phyloP scores from a whole-genome alignment of 2,329 filamentous ascomycete species.

The Colletotrichum godetiae region DNA sequence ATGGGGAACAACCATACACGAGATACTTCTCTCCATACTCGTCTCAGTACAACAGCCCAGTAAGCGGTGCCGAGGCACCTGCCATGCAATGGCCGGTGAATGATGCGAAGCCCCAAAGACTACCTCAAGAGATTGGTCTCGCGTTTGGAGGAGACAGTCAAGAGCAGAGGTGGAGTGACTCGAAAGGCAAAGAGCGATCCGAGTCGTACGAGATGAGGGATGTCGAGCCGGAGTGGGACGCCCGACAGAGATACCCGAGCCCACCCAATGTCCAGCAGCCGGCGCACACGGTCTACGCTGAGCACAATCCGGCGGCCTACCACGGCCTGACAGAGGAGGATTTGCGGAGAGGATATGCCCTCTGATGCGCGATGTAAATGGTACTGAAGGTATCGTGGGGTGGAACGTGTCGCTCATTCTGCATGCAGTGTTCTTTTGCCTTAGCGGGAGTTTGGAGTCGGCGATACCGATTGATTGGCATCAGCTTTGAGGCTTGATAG shows the following conservation, averaged over 20 bases:
- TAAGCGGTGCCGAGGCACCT: conserved; percentile 54
- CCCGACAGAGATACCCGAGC: conserved; percentile 38
- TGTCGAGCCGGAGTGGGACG: conserved; percentile 51
- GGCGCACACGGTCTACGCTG: conserved; percentile 45
- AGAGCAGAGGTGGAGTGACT: conserved; percentile 41
- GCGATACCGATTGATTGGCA: not conserved
- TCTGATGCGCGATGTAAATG: not conserved
- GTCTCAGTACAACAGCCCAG: conserved; percentile 62
- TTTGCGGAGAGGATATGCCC: conserved; percentile 15
- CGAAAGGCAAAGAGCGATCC: conserved; percentile 55
- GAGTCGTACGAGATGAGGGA: conserved; percentile 63
- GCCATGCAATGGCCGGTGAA: conserved; percentile 49
- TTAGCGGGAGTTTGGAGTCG: conserved; percentile 35
- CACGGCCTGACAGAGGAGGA: conserved; percentile 38
- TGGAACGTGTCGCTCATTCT: not conserved
- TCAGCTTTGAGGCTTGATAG: not conserved
- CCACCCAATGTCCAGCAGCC: conserved; percentile 59
- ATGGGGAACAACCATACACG: conserved; percentile 51
- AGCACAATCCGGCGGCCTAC: conserved; percentile 37
- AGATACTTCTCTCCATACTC: conserved; percentile 69
- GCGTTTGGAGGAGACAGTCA: conserved; percentile 54
- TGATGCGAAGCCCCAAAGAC: conserved; percentile 17
- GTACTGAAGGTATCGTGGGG: not conserved
- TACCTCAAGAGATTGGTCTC: conserved; percentile 51
- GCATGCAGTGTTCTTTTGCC: not conserved